These are phyloP conservation scores for Lactifluus rugatus DNA, from an alignment of 768 basidiomycete genomes.

Conservation along the genomic window DNA sequence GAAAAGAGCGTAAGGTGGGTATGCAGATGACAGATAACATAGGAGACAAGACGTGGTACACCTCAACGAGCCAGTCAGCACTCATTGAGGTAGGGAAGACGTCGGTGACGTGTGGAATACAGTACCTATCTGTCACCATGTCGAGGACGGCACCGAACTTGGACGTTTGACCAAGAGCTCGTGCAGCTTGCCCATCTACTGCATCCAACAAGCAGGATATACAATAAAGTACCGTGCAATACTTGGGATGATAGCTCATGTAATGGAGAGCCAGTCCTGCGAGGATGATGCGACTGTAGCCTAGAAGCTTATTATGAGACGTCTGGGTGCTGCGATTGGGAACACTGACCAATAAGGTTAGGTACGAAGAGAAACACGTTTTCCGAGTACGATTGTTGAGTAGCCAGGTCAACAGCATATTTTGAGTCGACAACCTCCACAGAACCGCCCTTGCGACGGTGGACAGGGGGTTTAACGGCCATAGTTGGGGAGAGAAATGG, in stretches of 20 bases:
- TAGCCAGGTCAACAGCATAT: conserved; percentile 78
- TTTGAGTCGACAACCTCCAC: conserved; percentile 75
- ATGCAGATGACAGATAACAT: conserved; percentile 86
- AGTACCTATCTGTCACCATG: conserved; percentile 97
- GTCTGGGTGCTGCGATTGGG: neutral
- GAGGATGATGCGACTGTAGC: conserved; percentile 83
- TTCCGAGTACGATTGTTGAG: conserved; percentile 79
- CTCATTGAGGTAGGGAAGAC: neutral
- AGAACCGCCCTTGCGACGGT: conserved; percentile 39
- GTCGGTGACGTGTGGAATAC: conserved; percentile 35
- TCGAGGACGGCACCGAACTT: conserved; percentile 97
- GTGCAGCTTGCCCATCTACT: conserved; percentile 87
- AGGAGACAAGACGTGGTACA: conserved; percentile 94
- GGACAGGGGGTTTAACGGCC: conserved; percentile 17
- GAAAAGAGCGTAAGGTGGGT: conserved; percentile 71
- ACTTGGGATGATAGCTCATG: conserved; percentile 93
- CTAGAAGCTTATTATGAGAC: conserved; percentile 31
- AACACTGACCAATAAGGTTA: conserved; percentile 78
- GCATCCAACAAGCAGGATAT: conserved; percentile 92
- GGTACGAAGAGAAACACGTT: conserved; percentile 97
- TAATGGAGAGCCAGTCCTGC: conserved; percentile 82
- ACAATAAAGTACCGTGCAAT: conserved; percentile 81
- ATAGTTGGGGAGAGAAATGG: neutral
- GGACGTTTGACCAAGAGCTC: conserved; percentile 80
- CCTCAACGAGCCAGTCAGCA: conserved; percentile 31